Evolutionary conservation across 83 land plant genomes (phyloP).

Genomic region (Picea engelmannii): DNA sequence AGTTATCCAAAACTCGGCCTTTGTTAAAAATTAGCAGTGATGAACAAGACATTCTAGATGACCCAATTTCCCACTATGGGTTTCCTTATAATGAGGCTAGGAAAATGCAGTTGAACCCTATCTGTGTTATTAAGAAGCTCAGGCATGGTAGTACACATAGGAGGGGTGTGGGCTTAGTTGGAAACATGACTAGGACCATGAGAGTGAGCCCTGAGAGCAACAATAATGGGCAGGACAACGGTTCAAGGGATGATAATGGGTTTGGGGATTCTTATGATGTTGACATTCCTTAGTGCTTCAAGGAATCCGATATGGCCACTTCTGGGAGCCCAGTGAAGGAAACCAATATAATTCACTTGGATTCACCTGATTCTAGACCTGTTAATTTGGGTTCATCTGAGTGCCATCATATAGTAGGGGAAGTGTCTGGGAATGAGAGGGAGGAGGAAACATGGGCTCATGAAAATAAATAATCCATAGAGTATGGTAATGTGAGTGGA

Average conservation of each 20-base stretch:
- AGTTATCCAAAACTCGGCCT: background rate
- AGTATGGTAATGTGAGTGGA: background rate
- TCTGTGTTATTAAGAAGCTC: slow-evolving; percentile 12
- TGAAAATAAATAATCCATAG: background rate
- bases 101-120: slow-evolving; percentile 14
- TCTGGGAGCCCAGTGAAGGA: slow-evolving; percentile 13
- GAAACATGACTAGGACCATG: background rate
- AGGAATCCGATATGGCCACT: slow-evolving; percentile 16
- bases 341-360: slow-evolving; percentile 7
- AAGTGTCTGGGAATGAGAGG: background rate
- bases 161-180: background rate
- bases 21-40: slow-evolving; percentile 2
- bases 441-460: background rate
- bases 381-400: slow-evolving; percentile 6
- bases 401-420: background rate
- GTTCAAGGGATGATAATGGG: slow-evolving; percentile 12
- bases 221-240: slow-evolving; percentile 11
- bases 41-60: background rate
- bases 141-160: slow-evolving; percentile 14
- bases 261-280: slow-evolving; percentile 10
- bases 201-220: slow-evolving; percentile 11
- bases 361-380: slow-evolving; percentile 9
- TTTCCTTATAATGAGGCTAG: background rate
- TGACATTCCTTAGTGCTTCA: slow-evolving; percentile 13
- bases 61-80: slow-evolving; percentile 2